These are phyloP conservation scores for Daldinia sp. DNA, from an alignment of 2,329 filamentous ascomycete genomes.

Conservation along the genomic window DNA sequence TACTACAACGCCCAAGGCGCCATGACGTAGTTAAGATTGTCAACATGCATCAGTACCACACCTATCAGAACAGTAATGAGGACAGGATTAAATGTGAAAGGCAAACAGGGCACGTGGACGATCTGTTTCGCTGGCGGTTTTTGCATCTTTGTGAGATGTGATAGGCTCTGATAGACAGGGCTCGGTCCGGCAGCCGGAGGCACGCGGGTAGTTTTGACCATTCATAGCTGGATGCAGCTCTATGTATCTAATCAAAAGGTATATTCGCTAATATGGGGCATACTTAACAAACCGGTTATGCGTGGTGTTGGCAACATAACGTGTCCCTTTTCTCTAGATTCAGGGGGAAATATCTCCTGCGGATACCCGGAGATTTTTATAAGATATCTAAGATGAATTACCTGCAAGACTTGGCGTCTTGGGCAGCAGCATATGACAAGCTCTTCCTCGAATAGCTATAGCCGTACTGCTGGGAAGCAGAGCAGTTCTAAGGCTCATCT, in stretches of 20 bases:
- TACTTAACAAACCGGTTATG: neutral
- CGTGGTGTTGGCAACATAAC: neutral
- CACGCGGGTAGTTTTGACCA: slow-evolving; percentile 9
- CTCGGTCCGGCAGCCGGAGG: slow-evolving; percentile 20
- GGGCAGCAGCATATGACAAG: neutral
- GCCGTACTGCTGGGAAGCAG: neutral
- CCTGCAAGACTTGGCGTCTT: neutral
- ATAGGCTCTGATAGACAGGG: slow-evolving; percentile 35
- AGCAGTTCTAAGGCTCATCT: neutral
- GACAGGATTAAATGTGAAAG: slow-evolving; percentile 12
- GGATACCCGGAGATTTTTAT: slow-evolving; percentile 3
- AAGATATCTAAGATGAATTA: slow-evolving; percentile 8
- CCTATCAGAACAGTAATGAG: slow-evolving; percentile 16
- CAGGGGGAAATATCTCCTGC: slow-evolving; percentile 15
- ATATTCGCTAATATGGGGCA: neutral
- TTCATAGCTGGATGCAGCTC: neutral
- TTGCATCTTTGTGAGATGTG: slow-evolving; percentile 35
- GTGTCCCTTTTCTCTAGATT: neutral
- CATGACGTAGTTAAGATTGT: slow-evolving; percentile 24
- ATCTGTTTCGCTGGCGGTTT: slow-evolving; percentile 19
- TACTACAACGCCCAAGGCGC: slow-evolving; percentile 10
- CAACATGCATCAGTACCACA: slow-evolving; percentile 3
- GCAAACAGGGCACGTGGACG: slow-evolving; percentile 29
- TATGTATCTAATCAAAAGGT: neutral
- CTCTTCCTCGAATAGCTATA: neutral